Evolutionary conservation across 345 rosid species (phyloP), one percentile per base, ranked within the genome.

Genomic region (Gossypium mustelinum): DNA sequence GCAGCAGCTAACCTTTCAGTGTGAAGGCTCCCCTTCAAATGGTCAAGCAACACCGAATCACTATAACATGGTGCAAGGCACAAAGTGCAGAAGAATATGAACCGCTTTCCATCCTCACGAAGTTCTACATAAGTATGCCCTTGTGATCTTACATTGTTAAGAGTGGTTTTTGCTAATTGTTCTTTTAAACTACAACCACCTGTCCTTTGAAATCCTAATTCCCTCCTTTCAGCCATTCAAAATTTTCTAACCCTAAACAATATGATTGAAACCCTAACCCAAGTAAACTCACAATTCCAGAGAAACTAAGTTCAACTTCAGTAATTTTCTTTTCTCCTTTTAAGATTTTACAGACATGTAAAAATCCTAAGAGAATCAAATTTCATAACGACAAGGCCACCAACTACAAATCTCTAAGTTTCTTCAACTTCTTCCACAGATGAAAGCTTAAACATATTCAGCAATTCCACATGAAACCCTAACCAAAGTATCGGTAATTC

Each of bases 21-120:
- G 78, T 95, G 98, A 81, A 89, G 94, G 54, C 79, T 89, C 3
- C 99, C 99, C 57, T 79, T 88, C 82, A 95, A 84, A 82, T 95
- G 98, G 68, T 84, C 93, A 73, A 81, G 82, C 90, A 95, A 78
- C 61, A 89, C 87, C 0, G 89, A 20, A 74, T 91, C 96, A 79
- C 92, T 87, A 66, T 91, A 90, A 76, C 99, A 95, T 0, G 92
- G 97, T 14, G 97, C 84, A 25, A 89, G 97, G 71, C 99, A 93
- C 89, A 93, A 70, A 68, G 90, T 87, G 79, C 99, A 95, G 83
- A 93, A 95, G 87, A 90, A 95, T n/a, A 93, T 79, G 56, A 83
- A 86, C 27, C 87, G 80, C 78, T 88, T 93, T 29, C 94, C 92
- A 82, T 95, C 94, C 75, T 90, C 86, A 9, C 97, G 98, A 72